A percentile compares a stretch with the other conserved stretches of the same genome.
phyloP scores from a whole-genome alignment of 1,284 basidiomycete species.

The Rhodotorula sp. region DNA sequence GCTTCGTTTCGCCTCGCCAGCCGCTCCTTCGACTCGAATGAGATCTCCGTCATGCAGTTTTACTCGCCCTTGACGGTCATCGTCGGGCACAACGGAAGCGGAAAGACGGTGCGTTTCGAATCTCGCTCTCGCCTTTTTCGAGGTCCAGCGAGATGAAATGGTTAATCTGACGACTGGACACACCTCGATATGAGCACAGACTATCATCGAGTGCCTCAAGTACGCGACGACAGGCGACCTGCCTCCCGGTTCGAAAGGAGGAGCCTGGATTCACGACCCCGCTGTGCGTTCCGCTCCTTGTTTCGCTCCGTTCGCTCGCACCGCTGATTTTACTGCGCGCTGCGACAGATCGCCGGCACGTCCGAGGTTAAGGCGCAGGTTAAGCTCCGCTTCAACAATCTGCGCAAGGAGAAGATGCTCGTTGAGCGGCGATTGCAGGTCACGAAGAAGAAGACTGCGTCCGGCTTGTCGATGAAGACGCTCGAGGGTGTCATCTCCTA shows the following conservation, averaged over 20 bases:
- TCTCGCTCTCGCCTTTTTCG: not conserved
- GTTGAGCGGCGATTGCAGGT: conserved; percentile 91
- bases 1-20: conserved; percentile 21
- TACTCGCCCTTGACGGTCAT: conserved; percentile 97
- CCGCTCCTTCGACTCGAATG: conserved; percentile 67
- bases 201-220: conserved; percentile 98
- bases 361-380: conserved; percentile 99
- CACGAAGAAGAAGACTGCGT: conserved; percentile 72
- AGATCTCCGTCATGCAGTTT: conserved; percentile 92
- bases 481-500: conserved; percentile 83
- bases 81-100: conserved; percentile 96
- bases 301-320: too few relatives aligned
- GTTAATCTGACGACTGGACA: too few relatives aligned
- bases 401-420: conserved; percentile 84
- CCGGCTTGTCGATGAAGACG: conserved; percentile 92
- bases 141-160: too few relatives aligned
- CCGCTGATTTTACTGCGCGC: too few relatives aligned
- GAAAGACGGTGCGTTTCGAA: conserved; percentile 69
- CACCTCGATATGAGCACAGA: too few relatives aligned
- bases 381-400: conserved; percentile 86
- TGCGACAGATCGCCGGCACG: conserved; percentile 79
- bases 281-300: conserved; percentile 53
- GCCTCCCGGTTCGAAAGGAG: conserved; percentile 95
- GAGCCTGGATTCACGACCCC: conserved; percentile 96
- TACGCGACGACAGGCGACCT: conserved; percentile 98